phyloP scores from a whole-genome alignment of 768 basidiomycete genomes.

The Scleroderma citrinum region DNA sequence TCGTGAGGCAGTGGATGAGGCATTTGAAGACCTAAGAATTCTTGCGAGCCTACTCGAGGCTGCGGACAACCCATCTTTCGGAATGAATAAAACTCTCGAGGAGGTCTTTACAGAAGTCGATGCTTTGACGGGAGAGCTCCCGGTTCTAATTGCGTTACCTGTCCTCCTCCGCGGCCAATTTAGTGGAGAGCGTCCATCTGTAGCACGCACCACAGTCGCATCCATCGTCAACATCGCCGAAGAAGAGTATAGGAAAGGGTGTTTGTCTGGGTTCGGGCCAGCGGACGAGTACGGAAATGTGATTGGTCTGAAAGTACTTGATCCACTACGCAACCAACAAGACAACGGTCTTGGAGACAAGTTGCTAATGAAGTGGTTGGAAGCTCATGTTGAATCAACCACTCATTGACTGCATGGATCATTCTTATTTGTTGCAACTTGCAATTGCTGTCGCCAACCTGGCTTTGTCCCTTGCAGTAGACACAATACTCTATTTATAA shows the following conservation, averaged over 20 bases:
- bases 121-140: constrained; percentile 54
- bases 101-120: constrained; percentile 40
- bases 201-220: constrained; percentile 34
- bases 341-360: constrained; percentile 24
- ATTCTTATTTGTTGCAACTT: background rate
- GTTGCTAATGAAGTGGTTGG: constrained; percentile 42
- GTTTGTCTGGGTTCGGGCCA: constrained; percentile 67
- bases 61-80: constrained; percentile 29
- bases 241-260: constrained; percentile 60
- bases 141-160: constrained; percentile 70
- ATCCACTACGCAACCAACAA: constrained; percentile 36
- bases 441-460: background rate
- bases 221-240: constrained; percentile 53
- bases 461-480: background rate
- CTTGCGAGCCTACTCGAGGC: constrained; percentile 54
- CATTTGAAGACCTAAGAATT: constrained; percentile 57
- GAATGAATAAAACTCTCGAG: constrained; percentile 14
- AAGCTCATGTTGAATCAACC: constrained; percentile 15
- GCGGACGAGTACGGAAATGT: constrained; percentile 67
- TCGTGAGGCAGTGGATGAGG: constrained; percentile 78
- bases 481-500: background rate
- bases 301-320: constrained; percentile 53
- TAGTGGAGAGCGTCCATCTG: background rate
- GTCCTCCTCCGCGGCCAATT: constrained; percentile 50
- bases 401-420: constrained; percentile 17